Evolutionary conservation across 2,329 filamentous ascomycete genomes (phyloP), one percentile per base, ranked within the genome.

Genomic region (Colletotrichum sp.): DNA sequence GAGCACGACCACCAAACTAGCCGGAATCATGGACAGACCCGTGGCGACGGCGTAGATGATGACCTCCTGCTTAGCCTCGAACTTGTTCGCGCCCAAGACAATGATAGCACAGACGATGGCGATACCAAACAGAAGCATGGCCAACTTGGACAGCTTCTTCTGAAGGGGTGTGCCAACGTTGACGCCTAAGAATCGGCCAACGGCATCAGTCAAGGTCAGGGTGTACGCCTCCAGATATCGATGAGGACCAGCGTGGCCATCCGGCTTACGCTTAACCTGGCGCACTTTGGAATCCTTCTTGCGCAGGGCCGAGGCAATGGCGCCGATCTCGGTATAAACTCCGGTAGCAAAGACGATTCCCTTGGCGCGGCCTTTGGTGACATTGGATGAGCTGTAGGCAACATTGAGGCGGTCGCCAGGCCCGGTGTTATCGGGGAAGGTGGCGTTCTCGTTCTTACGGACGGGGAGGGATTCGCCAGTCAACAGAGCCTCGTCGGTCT

Each of bases 111-210:
- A 91, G 18, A 93, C 78, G 24, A 93, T 88, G 6, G 92, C 92
- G 72, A 93, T 88, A 34, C 84, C 86, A 78, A 93, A 93, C 2
- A 93, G 86, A 2, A 92, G 79, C 5, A 93, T 84, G 9, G 92
- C 92, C 59, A 93, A 86, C 80, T 91, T 90, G 29, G 90, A 92
- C 18, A 94, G 84, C 76, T 91, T 93, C 71, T 88, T 87, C 80
- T 93, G 91, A n/a, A 94, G 84, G 1, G 92, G 92, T 4, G 92
- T 93, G 47, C 92, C 92, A 11, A 92, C 88, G 72, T 88, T 91
- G 70, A 93, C 86, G 58, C 92, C 92, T 2, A 93, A 83, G 77
- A 93, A 92, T 16, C 85, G 83, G n/a, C 90, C 90, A 61, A 91
- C 80, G 9, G 87, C 87, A 79, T 91, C 89, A n/a, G 82, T 84